Conservation (phyloP, 2,329 filamentous ascomycete species). For the Talaromyces rugulosus region DNA sequence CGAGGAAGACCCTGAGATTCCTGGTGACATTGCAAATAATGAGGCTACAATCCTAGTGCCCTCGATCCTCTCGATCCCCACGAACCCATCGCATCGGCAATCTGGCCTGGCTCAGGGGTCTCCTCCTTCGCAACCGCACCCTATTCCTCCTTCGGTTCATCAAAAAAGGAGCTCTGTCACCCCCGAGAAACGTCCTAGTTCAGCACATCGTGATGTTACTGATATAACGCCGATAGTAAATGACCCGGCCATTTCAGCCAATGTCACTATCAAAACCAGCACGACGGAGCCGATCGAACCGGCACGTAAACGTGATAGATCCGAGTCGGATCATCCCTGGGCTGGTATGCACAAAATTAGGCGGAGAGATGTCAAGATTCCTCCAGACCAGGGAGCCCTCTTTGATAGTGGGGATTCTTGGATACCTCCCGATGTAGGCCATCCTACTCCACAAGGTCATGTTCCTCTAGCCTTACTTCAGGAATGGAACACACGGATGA, state of each 20-base stretch:
- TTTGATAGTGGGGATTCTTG: slow-evolving; percentile 43
- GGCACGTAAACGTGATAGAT: slow-evolving; percentile 4
- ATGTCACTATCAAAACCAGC: background rate
- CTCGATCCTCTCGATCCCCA: background rate
- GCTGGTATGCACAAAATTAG: slow-evolving; percentile 34
- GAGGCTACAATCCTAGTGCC: too few species aligned
- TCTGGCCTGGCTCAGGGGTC: background rate
- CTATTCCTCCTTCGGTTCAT: background rate
- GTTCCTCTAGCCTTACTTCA: slow-evolving; percentile 32
- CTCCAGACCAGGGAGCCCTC: slow-evolving; percentile 47
- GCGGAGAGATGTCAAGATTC: slow-evolving; percentile 42
- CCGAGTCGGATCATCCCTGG: slow-evolving; percentile 23
- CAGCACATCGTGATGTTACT: background rate
- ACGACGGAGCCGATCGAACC: background rate
- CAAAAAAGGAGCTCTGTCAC: background rate
- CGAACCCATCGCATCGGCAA: background rate
- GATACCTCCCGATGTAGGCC: slow-evolving; percentile 32
- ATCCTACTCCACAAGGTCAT: slow-evolving; percentile 23
- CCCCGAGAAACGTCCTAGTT: background rate
- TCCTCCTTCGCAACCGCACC: background rate
- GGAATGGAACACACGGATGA: slow-evolving; percentile 32
- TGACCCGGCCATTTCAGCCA: background rate
- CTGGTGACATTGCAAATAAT: background rate
- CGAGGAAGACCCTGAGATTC: background rate
- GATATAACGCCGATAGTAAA: background rate